Base-by-base conservation (phyloP, 352 stramenopile genomes). In the Phytophthora cryptogea region DNA sequence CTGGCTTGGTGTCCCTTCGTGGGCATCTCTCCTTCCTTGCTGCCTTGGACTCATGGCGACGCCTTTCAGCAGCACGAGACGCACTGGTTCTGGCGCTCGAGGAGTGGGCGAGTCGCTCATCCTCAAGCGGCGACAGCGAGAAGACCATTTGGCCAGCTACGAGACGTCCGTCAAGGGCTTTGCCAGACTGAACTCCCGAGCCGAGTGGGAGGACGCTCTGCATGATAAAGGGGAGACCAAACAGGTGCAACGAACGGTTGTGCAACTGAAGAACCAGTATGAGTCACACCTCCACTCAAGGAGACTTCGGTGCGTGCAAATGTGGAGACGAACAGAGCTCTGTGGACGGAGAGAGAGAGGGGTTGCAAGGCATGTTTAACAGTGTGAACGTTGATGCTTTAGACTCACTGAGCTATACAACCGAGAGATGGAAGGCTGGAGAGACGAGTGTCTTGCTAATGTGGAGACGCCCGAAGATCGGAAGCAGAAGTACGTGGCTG, bases 371-470 rank as follows among this genome's bases (percentile, higher is more conserved):
- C 20, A 48, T 33, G 8, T 32, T 28, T 13, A 8, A 14, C 23
- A 35, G 13, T 39, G 7, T 14, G 45, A 23, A 32, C 43, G 26
- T 35, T 41, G 11, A 27, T 59, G 28, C 9, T 23, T 28, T 45
- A 91, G 83, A 55, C 66, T 92, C 17, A 78, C 82, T 1, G 75
- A 90, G 27, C 48, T 94, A 20, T 92, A 90, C 46, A 92, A 90
- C 32, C 54, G 73, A 28, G 84, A 94, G 68, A 87, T 90, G 76
- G 82, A 88, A 14, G 43, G 72, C 68, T 94, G 84, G 84, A 82
- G 80, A 62, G 60, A 80, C 20, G 71, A 65, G 32, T 92, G 76
- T 57, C 47, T 91, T 13, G 66, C 70, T 11, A 90, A 90, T 45
- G 68, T 90, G 28, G 84, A 94, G 76, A 91, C 84, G 0, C 78